phyloP scores from a whole-genome alignment of 371 early-diverging fungal genomes.

The Mucor saturninus region DNA sequence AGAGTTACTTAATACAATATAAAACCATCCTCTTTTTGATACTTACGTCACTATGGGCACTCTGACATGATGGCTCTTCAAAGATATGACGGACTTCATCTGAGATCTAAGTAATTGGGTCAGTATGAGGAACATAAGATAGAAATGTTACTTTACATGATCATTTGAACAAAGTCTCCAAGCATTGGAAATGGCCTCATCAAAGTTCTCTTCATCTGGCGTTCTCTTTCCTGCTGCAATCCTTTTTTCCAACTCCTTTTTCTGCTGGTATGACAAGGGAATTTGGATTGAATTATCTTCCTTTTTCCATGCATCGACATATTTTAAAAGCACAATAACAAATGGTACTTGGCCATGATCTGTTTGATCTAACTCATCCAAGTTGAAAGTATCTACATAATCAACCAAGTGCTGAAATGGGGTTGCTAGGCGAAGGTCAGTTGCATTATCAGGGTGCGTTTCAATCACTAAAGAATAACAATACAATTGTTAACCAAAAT shows the following conservation, averaged over 20 bases:
- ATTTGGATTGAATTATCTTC: constrained; percentile 49
- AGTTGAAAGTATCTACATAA: constrained; percentile 66
- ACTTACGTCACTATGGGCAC: constrained; percentile 55
- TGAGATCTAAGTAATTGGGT: constrained; percentile 42
- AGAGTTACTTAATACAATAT: background rate
- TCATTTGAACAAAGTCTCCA: constrained; percentile 51
- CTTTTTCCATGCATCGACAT: constrained; percentile 71
- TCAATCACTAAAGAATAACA: constrained; percentile 73
- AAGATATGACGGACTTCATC: constrained; percentile 56
- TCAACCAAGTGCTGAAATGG: constrained; percentile 78
- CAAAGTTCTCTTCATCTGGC: constrained; percentile 86
- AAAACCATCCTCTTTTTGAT: background rate
- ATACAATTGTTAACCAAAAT: background rate
- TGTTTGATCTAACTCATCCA: constrained; percentile 67
- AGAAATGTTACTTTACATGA: constrained; percentile 21
- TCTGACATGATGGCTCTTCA: constrained; percentile 54
- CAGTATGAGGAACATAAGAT: background rate
- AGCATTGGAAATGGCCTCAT: constrained; percentile 76
- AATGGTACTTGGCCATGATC: constrained; percentile 86
- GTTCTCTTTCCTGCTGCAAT: constrained; percentile 61
- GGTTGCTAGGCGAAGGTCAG: constrained; percentile 81
- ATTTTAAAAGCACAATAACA: constrained; percentile 78
- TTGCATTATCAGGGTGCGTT: constrained; percentile 78
- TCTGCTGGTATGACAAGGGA: constrained; percentile 67
- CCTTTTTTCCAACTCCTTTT: constrained; percentile 67